Conservation (phyloP, 257 asterid genomes). For the Lantana camara region DNA sequence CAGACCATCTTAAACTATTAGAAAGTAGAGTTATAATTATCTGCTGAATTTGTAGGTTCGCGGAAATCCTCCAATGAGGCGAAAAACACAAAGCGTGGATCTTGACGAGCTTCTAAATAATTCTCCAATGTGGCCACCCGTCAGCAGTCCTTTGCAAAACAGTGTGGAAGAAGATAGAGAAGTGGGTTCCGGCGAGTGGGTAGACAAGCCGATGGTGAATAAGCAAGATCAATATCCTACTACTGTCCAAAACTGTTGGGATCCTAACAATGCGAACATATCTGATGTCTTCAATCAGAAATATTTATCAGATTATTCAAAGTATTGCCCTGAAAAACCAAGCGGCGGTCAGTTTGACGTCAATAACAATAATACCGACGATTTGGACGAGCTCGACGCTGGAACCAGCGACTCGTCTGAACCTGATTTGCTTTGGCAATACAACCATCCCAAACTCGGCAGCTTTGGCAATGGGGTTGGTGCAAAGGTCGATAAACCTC, state of each 20-base stretch:
- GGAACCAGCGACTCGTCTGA: slow-evolving; percentile 91
- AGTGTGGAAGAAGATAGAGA: slow-evolving; percentile 66
- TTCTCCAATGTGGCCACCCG: slow-evolving; percentile 89
- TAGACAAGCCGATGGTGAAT: slow-evolving; percentile 96
- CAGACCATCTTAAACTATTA: too few relatives aligned
- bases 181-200: slow-evolving; percentile 81
- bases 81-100: slow-evolving; percentile 69
- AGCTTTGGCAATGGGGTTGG: slow-evolving; percentile 50
- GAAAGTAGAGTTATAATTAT: not conserved
- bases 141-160: slow-evolving; percentile 51
- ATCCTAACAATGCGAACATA: slow-evolving; percentile 43
- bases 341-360: slow-evolving; percentile 44
- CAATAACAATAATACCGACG: slow-evolving; percentile 46
- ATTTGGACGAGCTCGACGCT: slow-evolving; percentile 80
- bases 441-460: slow-evolving; percentile 59
- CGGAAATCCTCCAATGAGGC: slow-evolving; percentile 51
- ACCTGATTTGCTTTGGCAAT: slow-evolving; percentile 88
- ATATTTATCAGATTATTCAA: slow-evolving; percentile 54
- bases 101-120: slow-evolving; percentile 76
- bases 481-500: slow-evolving; percentile 54
- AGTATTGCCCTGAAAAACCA: slow-evolving; percentile 48
- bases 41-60: slow-evolving; percentile 45
- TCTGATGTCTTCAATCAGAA: slow-evolving; percentile 52
- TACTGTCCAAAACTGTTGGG: slow-evolving; percentile 52
- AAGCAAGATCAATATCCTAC: slow-evolving; percentile 68